phyloP scores from a whole-genome alignment of 768 basidiomycete species.

The Mrakia gelida region DNA sequence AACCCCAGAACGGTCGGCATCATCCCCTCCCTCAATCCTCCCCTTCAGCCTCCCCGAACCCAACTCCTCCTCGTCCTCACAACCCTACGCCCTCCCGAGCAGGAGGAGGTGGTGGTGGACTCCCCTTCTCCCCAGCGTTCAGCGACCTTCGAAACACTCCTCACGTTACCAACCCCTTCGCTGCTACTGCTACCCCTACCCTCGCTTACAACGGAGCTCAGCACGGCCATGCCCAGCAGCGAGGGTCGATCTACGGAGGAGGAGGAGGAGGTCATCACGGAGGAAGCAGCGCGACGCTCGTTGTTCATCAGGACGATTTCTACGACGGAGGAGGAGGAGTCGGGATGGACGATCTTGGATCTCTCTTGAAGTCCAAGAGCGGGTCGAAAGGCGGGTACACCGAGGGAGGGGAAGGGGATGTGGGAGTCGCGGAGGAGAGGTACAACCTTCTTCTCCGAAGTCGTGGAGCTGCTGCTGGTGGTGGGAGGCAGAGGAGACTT shows the following conservation, averaged over 20 bases:
- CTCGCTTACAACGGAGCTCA: constrained; percentile 20
- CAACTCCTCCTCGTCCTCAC: constrained; percentile 3
- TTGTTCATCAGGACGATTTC: background rate
- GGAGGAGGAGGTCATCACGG: no score
- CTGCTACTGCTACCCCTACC: background rate
- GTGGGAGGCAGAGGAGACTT: background rate
- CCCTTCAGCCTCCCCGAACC: background rate
- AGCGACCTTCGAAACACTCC: background rate
- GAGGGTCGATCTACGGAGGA: background rate
- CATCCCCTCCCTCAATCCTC: background rate
- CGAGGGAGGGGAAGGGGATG: background rate
- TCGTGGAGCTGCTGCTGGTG: background rate
- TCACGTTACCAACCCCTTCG: background rate
- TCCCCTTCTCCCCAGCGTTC: constrained; percentile 2
- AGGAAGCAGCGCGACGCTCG: background rate
- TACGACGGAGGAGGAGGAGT: background rate
- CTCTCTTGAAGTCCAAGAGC: background rate
- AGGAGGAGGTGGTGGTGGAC: no score
- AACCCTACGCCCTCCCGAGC: background rate
- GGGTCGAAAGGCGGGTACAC: background rate
- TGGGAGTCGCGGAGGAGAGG: background rate
- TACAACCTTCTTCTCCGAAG: background rate
- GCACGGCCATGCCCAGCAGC: background rate
- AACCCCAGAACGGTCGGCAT: background rate
- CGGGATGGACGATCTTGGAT: background rate